phyloP scores from a whole-genome alignment of 768 basidiomycete genomes.

The Grammothele lineata region DNA sequence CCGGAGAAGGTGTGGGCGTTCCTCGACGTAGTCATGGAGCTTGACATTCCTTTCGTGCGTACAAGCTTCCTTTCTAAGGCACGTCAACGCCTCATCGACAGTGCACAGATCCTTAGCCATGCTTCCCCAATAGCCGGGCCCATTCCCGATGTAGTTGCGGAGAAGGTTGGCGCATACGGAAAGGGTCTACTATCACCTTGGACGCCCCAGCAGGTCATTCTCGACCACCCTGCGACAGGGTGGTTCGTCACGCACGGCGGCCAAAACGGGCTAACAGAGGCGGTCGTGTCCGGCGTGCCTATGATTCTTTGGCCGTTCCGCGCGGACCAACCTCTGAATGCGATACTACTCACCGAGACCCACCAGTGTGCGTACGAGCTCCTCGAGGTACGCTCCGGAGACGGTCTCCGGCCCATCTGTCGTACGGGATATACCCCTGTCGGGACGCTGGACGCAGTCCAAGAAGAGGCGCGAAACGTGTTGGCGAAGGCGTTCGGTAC shows the following conservation, averaged over 20 bases:
- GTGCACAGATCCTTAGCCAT: conserved; percentile 18
- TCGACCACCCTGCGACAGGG: conserved; percentile 12
- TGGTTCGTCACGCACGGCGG: conserved; percentile 9
- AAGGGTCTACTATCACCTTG: conserved; percentile 7
- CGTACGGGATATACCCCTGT: conserved; percentile 12
- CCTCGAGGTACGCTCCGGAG: conserved; percentile 17
- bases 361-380: conserved; percentile 23
- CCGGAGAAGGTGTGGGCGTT: conserved; percentile 21
- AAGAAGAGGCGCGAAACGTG: conserved; percentile 9
- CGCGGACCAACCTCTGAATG: conserved; percentile 20
- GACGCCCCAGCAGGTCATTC: conserved; percentile 14
- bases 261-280: background rate
- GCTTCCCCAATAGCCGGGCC: conserved; percentile 12
- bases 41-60: conserved; percentile 21
- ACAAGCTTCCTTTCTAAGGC: background rate
- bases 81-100: background rate
- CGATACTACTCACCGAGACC: conserved; percentile 12
- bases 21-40: conserved; percentile 21
- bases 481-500: conserved; percentile 16
- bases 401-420: conserved; percentile 8
- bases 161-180: conserved; percentile 10
- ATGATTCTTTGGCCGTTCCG: conserved; percentile 21
- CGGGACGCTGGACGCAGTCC: conserved; percentile 18
- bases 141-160: background rate
- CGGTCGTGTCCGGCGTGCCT: background rate